These are phyloP conservation scores for Cladophialophora bantiana DNA, from an alignment of 2,329 filamentous ascomycete genomes.

Conservation along the genomic window DNA sequence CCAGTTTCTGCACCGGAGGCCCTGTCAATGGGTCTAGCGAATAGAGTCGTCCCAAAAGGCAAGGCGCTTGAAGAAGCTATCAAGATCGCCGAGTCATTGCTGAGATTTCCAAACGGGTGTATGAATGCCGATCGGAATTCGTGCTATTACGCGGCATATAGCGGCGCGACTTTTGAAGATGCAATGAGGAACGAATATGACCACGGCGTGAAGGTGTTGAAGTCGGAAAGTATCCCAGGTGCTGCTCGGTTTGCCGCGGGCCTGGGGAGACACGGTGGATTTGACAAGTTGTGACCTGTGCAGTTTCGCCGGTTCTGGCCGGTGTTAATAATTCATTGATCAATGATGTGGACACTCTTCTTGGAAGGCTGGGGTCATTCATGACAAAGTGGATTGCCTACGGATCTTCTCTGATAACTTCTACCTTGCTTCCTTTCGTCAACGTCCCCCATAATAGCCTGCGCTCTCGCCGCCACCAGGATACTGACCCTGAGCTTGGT, in stretches of 20 bases:
- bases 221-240: constrained; percentile 52
- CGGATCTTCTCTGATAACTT: background rate
- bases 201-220: constrained; percentile 53
- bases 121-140: constrained; percentile 60
- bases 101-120: constrained; percentile 60
- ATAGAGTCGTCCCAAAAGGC: constrained; percentile 60
- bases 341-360: background rate
- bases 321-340: background rate
- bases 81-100: constrained; percentile 55
- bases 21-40: constrained; percentile 60
- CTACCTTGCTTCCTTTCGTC: constrained; percentile 12
- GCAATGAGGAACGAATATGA: constrained; percentile 59
- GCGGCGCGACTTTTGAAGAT: constrained; percentile 58
- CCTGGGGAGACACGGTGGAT: constrained; percentile 48
- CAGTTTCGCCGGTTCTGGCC: background rate
- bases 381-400: background rate
- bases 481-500: constrained; percentile 28
- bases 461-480: constrained; percentile 25
- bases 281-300: constrained; percentile 31
- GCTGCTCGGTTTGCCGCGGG: constrained; percentile 52
- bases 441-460: constrained; percentile 34
- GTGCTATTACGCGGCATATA: constrained; percentile 60
- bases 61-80: constrained; percentile 58
- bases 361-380: background rate
- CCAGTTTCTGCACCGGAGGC: constrained; percentile 59